Base-by-base conservation (phyloP, 805 yeast genomes). In the Myxozyma geophila region DNA sequence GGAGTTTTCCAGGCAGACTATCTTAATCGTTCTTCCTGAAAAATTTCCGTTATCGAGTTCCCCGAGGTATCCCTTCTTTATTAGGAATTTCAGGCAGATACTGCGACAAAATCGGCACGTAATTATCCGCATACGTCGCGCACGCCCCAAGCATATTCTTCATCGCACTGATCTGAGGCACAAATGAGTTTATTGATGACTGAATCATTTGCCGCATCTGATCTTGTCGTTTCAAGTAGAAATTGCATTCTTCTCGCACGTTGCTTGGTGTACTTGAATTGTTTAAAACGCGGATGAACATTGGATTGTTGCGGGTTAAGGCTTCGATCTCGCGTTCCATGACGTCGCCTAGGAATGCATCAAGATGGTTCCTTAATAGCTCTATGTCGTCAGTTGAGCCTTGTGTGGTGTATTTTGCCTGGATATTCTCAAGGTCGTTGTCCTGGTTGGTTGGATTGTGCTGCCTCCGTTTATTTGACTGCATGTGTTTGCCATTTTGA, bases 131-230 rank as follows among this genome's bases (percentile, higher is more conserved):
- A n/a, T 23, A 53, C 15, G 43, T 53, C 23, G 48, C 57, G 35
- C 49, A 53, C 17, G 57, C 47, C 9, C 40, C 48, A 7, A 53
- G 48, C 57, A 53, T 53, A 8, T n/a, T 7, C 19, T 53, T 53
- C 57, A 53, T 53, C 6, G 57, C 48, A 9, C 39, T 17, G 23
- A 53, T 53, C 39, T 41, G 47, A 3, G 48, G 48, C 33, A 23
- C 48, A 23, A 53, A 53, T 13, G 48, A 13, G 19, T 53, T 39
- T 21, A 53, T 53, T 8, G 48, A 53, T 17, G 21, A 41, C 39
- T 53, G 48, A 28, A 53, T 41, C 48, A 53, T 41, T 12, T 53
- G 37, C 10, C 57, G 47, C 57, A 53, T 53, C 44, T 53, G 57
- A 12, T 53, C 57, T 13, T 53, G 57, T 39, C 44, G 28, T n/a